Conservation (phyloP, 257 asterid species). For the Solanum phureja region DNA sequence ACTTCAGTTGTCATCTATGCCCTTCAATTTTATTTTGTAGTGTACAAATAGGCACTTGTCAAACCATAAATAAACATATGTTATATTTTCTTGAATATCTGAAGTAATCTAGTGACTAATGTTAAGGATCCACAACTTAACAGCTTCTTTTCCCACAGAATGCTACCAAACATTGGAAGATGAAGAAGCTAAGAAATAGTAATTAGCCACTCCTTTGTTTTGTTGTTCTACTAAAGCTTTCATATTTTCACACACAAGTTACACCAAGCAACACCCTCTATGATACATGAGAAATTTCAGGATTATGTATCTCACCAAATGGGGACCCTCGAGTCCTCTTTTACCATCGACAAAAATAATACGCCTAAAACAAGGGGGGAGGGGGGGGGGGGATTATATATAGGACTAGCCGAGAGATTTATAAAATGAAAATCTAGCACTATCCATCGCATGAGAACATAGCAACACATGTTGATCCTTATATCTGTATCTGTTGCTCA, state of each 20-base stretch:
- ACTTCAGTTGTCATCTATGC: too few relatives aligned
- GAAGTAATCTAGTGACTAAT: not conserved
- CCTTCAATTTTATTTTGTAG: too few relatives aligned
- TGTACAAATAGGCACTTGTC: too few relatives aligned
- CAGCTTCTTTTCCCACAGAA: not conserved
- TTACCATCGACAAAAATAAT: constrained; percentile 19
- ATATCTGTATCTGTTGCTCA: constrained; percentile 24
- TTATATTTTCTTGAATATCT: not conserved
- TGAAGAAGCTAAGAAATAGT: not conserved
- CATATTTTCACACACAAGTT: constrained; percentile 18
- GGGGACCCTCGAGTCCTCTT: constrained; percentile 5
- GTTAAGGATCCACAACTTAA: not conserved
- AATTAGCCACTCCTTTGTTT: not conserved
- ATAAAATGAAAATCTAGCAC: constrained; percentile 15
- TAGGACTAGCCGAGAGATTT: constrained; percentile 8
- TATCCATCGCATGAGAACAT: constrained; percentile 9
- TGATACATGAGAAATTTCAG: constrained; percentile 29
- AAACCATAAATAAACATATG: not conserved
- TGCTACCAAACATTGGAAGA: not conserved
- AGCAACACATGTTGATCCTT: constrained; percentile 10
- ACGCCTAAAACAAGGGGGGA: constrained; percentile 16
- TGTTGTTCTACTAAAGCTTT: not conserved
- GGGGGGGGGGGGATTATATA: not conserved
- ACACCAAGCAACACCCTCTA: constrained; percentile 39
- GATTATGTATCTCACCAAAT: constrained; percentile 24